Base-by-base conservation (phyloP, 441 rosid genomes). In the Pelargonium fulgidum region DNA sequence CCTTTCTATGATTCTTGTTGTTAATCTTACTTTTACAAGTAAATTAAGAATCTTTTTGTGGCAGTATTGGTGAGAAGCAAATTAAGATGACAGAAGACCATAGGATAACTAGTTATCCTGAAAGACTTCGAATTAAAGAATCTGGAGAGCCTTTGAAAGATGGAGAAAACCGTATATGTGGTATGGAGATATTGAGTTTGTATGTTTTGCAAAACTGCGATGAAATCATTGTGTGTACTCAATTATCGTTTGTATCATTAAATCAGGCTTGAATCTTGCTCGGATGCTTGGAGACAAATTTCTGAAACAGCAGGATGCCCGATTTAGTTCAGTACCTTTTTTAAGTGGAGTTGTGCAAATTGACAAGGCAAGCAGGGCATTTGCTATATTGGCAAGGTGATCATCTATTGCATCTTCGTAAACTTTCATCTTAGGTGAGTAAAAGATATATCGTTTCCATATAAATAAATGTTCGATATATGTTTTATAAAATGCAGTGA, bases 251-350 rank as follows among this genome's bases (percentile, higher is more conserved):
- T 62, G 65, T 24, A n/a, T 10, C 11, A 11, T 11, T 20, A 24
- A 22, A 62, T 70, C 83, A 94, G 99, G 99, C 67, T 71, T 95
- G 81, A 92, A 87, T 80, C 97, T 95, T 67, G 89, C 96, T 68
- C 86, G 97, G 68, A 87, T 92, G 97, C 98, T 95, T 67, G 99
- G 99, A 68, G 99, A 89, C 85, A 95, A 95, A 69, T 95, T 87
- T 80, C 80, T 87, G 79, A 95, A 95, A 81, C 87, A 89, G 80
- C 96, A 90, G 80, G 99, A 95, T 62, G 73, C 78, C 14, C 88
- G 98, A 44, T 92, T 92, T 75, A 87, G 91, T 69, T 82, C 97
- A 13, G 96, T 89, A 80, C 98, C 99, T 52, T 87, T 81, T 73
- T 81, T 87, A 75, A 95, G 99, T 73, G 80, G 79, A 78, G 88